A percentile compares a stretch with the other conserved stretches of the same genome.
Evolutionary conservation across 225 moss, liverwort and hornwort species (phyloP).

Genomic region (Pseudisothecium myosuroides): DNA sequence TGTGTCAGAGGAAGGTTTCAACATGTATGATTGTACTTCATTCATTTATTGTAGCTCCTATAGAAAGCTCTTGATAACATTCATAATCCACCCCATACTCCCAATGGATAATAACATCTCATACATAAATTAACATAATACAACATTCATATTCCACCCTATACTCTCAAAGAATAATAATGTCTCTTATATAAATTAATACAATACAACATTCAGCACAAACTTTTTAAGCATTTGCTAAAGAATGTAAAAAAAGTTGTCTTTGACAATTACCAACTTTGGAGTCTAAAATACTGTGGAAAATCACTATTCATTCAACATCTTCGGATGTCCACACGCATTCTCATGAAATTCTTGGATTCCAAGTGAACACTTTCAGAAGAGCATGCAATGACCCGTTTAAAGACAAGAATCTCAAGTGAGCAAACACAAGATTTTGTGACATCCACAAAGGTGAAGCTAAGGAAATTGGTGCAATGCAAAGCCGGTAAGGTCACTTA

Average conservation of each 20-base stretch:
- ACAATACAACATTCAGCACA: background rate
- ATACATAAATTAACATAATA: too few species aligned
- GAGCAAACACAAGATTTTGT: background rate
- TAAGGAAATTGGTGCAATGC: too few species aligned
- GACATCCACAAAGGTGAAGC: too few species aligned
- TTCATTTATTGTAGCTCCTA: too few species aligned
- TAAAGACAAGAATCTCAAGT: background rate
- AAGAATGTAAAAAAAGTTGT: background rate
- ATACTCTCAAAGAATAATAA: background rate
- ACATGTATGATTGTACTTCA: too few species aligned
- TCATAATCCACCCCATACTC: too few species aligned
- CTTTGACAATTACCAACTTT: background rate
- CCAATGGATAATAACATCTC: too few species aligned
- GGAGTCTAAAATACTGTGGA: background rate
- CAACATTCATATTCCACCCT: too few species aligned
- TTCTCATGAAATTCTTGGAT: background rate
- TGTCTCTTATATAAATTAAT: background rate
- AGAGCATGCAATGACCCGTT: background rate
- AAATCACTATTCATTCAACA: background rate
- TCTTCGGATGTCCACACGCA: background rate
- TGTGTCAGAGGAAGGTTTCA: too few species aligned
- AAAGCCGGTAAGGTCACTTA: too few species aligned
- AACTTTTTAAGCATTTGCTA: too few species aligned
- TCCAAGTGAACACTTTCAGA: background rate
- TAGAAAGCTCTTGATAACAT: too few species aligned